Evolutionary conservation across 2,329 filamentous ascomycete species (phyloP), one percentile per base, ranked within the genome.

Genomic region (Pseudogymnoascus sp.): DNA sequence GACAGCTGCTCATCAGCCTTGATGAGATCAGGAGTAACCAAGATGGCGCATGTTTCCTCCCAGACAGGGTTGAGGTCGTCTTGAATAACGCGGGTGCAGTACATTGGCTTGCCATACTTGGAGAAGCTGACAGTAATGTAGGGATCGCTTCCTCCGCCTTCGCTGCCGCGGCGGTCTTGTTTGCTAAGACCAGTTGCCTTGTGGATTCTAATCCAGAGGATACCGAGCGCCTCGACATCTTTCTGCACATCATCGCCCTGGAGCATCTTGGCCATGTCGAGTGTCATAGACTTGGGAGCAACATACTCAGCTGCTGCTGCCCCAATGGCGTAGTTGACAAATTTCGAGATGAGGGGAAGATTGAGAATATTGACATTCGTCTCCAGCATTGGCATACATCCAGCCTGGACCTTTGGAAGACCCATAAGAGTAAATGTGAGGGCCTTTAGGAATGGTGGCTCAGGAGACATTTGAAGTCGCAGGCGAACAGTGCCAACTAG

Each of bases 71-170:
- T 96, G 61, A 96, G 81, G 67, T 97, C 89, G 70, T 97, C 93
- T 60, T 93, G 91, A 66, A 97, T 97, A 60, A 97, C 92, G 58
- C 94, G 87, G 1, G 94, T 97, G 74, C 92, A 97, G 75, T 96
- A 97, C 84, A 96, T 95, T 1, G 93, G 93, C 76, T 99, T 99
- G 62, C 89, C 90, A 69, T 97, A 97, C 74, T 97, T 97, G 70
- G 90, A 95, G 79, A 95, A 97, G 40, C 89, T 88, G 36, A 97
- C 82, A 33, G 93, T 97, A 72, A 97, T 95, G 74, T 97, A 97
- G 0, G 93, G 92, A 68, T 99, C 94, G 59, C 90, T 95, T 48
- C 93, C 93, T 35, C 94, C 93, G 15, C 91, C 89, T 60, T 87
- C 82, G 69, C 87, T 92, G 40, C 92, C 92, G 63, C 90, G 86